Evolutionary conservation across 768 basidiomycete species (phyloP), one percentile per base, ranked within the genome.

Genomic region (Russula sp.): DNA sequence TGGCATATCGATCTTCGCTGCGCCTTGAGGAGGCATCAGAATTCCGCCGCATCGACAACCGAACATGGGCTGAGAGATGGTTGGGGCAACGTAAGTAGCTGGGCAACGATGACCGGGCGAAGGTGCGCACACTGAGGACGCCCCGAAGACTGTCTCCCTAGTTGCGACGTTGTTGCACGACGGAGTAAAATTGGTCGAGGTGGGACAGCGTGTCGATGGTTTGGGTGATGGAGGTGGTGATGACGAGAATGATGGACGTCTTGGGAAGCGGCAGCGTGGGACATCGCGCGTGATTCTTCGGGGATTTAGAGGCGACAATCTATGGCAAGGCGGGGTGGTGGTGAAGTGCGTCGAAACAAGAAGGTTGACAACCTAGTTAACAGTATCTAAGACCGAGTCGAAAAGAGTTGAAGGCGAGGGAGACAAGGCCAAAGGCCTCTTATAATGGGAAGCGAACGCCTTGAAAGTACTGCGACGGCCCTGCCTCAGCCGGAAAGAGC

Each of bases 171-270:
- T n/a, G 61, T 58, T n/a, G 51, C 35, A 18, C 47, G 62, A 2
- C 58, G 62, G 11, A 42, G 46, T 49, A 63, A 22, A 59, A 63
- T 63, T 11, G 62, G 46, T 54, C 62, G 62, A 45, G 18, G 62
- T 20, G 62, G 62, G 11, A 59, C 35, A 2, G 62, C 62, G 35
- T 63, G 51, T 32, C 62, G 62, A 49, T 63, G 62, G 35, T 63
- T 63, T n/a, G 62, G 61, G 48, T 58, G 61, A 43, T 59, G 61
- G 0, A 48, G 39, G 9, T 34, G 56, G 51, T 35, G 52, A 38
- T 54, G 41, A 43, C 29, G 62, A 29, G 25, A 3, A 13, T 59
- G 45, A 43, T 49, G 25, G 18, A 34, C 32, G 16, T 59, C 62
- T 47, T 58, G 50, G 20, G 22, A 25, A 29, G 36, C 50, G 50